Evolutionary conservation across 192 early-diverging fungal species (phyloP).

Genomic region (Backusella liffmaniae): DNA sequence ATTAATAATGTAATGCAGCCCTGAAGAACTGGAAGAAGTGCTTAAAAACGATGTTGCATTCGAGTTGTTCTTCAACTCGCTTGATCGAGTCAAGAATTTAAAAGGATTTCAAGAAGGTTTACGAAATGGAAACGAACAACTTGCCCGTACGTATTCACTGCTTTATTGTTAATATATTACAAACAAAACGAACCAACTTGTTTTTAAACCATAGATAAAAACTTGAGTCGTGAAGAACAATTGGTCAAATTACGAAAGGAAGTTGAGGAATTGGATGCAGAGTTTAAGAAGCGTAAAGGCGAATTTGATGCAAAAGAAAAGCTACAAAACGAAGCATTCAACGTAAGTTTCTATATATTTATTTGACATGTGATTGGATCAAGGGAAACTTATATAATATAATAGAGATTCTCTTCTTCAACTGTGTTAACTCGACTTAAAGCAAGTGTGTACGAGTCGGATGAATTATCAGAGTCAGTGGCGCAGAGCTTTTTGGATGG

Average conservation of each 20-base stretch:
- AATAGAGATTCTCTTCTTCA: constrained; percentile 45
- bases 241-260: constrained; percentile 38
- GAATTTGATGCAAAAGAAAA: constrained; percentile 8
- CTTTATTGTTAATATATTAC: not conserved
- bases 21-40: constrained; percentile 41
- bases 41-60: constrained; percentile 38
- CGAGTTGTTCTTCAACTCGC: constrained; percentile 36
- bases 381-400: not conserved
- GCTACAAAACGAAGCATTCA: not conserved
- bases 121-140: constrained; percentile 47
- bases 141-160: constrained; percentile 40
- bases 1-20: constrained; percentile 3
- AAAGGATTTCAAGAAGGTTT: constrained; percentile 47
- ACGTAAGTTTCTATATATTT: not conserved
- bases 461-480: constrained; percentile 53
- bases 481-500: constrained; percentile 54
- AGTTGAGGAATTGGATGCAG: constrained; percentile 34
- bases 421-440: constrained; percentile 46
- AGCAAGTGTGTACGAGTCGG: constrained; percentile 46
- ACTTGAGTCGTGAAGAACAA: constrained; percentile 40
- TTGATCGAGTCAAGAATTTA: constrained; percentile 42
- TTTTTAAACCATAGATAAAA: constrained; percentile 35
- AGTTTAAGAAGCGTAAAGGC: constrained; percentile 32
- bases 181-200: not conserved
- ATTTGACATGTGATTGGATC: not conserved